Base-by-base conservation (phyloP, 2,329 filamentous ascomycete genomes). In the Thermoascus crustaceus region DNA sequence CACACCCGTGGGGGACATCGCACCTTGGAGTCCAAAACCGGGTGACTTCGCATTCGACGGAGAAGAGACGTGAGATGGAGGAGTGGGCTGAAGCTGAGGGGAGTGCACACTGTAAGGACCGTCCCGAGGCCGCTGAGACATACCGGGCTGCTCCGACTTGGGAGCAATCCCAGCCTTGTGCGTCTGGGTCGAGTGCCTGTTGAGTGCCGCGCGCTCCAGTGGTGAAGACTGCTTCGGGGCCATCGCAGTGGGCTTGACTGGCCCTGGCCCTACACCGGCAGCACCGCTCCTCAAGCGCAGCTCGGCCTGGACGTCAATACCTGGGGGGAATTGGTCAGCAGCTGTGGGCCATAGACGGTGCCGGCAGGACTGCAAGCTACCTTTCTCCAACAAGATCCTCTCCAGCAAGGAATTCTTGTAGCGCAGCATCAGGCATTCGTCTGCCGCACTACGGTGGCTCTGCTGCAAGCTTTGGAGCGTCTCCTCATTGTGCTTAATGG, bases 391-490 rank as follows among this genome's bases (percentile, higher is more conserved):
- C 35, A 98, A 74, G 54, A 98, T 94, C 40, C 91, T 79, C 67
- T 98, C 91, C 22, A 98, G 75, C 32, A 96, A 71, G 25, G 91
- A 96, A 62, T 96, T 98, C 70, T 96, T 96, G 64, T 96, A 98
- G 40, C 91, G 82, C 51, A 98, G 73, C 91, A 98, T 96, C 55
- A 96, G 67, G 60, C 91, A 96, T 64, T 96, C 91, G 61, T 96
- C 91, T 39, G 89, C 87, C 39, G 91, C 91, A 54, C 79, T 88
- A 51, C 91, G 85, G 58, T 96, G 91, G 47, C 87, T 93, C 54
- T 89, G 84, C 65, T 96, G 91, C 41, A 98, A 73, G 54, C 80
- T 94, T 52, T 93, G 85, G 38, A 96, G 72, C 52, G 86, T 89
- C 53, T 93, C 86, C 66, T 98, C 91, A 71, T 96, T 89, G 50